Percentiles rank a stretch among this genome's conserved stretches.
Conservation (phyloP, 2,329 filamentous ascomycete species). For the Aspergillus novofumigatus region DNA sequence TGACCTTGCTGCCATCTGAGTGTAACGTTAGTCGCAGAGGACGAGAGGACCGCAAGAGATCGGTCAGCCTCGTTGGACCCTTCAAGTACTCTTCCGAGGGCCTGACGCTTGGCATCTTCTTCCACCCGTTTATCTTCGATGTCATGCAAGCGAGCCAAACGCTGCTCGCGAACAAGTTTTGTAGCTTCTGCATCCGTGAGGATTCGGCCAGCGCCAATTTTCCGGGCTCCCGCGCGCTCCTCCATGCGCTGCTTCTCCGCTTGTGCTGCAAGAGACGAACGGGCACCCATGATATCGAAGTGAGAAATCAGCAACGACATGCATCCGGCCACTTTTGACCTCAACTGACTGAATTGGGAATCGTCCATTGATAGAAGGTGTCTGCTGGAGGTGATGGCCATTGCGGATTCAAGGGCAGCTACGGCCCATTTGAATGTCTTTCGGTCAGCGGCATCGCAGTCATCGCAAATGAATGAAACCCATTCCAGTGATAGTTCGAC, state of each 20-base stretch:
- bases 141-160: constrained; percentile 65
- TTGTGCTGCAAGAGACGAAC: constrained; percentile 87
- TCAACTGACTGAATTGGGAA: constrained; percentile 76
- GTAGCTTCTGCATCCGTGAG: constrained; percentile 83
- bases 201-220: constrained; percentile 70
- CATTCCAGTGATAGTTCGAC: constrained; percentile 92
- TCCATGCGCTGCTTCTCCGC: constrained; percentile 88
- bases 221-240: constrained; percentile 69
- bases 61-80: constrained; percentile 94
- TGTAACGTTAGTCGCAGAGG: constrained; percentile 89
- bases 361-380: constrained; percentile 90
- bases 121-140: constrained; percentile 76
- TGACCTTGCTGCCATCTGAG: constrained; percentile 99
- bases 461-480: constrained; percentile 97
- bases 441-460: constrained; percentile 88
- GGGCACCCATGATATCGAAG: constrained; percentile 97
- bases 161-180: constrained; percentile 68
- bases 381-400: constrained; percentile 92
- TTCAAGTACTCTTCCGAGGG: constrained; percentile 85
- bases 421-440: constrained; percentile 98
- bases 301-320: constrained; percentile 97
- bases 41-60: constrained; percentile 87
- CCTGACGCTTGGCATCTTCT: constrained; percentile 78
- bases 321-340: constrained; percentile 88
- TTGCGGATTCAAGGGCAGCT: constrained; percentile 88